Base-by-base conservation (phyloP, 202 grass and related monocot species). In the Sporobolus alterniflorus region DNA sequence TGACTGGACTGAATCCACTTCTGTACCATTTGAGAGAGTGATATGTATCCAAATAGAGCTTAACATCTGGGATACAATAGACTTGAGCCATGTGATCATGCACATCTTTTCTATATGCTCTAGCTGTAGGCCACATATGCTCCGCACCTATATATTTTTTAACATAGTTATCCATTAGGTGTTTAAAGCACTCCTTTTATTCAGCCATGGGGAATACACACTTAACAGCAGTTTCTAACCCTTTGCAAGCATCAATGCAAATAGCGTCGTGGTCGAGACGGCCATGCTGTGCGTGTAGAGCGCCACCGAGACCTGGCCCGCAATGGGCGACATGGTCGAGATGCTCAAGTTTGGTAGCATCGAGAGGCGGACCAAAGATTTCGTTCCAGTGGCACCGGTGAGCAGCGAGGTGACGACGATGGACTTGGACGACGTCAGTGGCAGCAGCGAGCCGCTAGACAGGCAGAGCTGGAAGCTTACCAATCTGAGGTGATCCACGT, bases 321-420 rank as follows among this genome's bases (percentile, higher is more conserved):
- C 85, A 52, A 91, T 87, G 90, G 75, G 50, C 47, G 80, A 91
- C 79, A 85, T 91, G 32, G 88, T 93, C 62, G 85, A 84, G 61
- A 82, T 87, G 75, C 90, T 96, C 69, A 79, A 31, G 84, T 87
- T 74, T 63, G 24, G 69, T 44, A 79, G 44, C 69, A 79, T 29
- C 18, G 84, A 83, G 67, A 12, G 80, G 75, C 74, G 79, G 59
- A 26, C 75, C 34, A 90, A 73, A 80, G 88, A 87, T 74, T 83
- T 90, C 63, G 79, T 87, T 25, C 84, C 69, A 12, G 84, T 74
- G 44, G 43, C 10, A 26, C 17, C 80, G n/a, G 60, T 51, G 6
- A 73, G 59, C 83, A 86, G 79, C 67, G 79, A 64, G 56, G 62
- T 62, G 16, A 44, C 57, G 16, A 44, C 57, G 3, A 83, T 67